phyloP scores from a whole-genome alignment of 1,284 basidiomycete genomes.

The Irpex lacteus region DNA sequence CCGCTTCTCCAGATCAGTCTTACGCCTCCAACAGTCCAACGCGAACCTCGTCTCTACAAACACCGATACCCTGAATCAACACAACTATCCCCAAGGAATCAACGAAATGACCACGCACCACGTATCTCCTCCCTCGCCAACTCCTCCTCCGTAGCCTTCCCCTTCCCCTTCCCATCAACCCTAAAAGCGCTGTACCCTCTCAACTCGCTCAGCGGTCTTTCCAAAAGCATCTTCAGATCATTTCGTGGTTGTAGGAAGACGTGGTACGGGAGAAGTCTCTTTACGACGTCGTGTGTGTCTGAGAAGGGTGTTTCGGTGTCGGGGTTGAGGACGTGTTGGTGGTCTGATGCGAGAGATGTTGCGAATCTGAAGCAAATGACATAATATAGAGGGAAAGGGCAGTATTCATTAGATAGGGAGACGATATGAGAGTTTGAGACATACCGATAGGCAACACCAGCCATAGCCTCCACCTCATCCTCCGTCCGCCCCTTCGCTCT shows the following conservation, averaged over 20 bases:
- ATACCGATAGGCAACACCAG: slow-evolving; percentile 49
- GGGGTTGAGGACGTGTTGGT: slow-evolving; percentile 54
- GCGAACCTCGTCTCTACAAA: slow-evolving; percentile 61
- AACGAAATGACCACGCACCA: slow-evolving; percentile 37
- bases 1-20: slow-evolving; percentile 50
- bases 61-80: not conserved
- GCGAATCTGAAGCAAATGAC: slow-evolving; percentile 45
- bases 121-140: slow-evolving; percentile 48
- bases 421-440: too few species aligned
- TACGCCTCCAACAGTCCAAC: slow-evolving; percentile 59
- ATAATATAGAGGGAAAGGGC: too few species aligned
- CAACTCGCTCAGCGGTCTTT: not conserved
- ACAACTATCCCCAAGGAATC: not conserved
- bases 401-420: too few species aligned
- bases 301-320: slow-evolving; percentile 66
- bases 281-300: slow-evolving; percentile 57
- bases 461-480: slow-evolving; percentile 46
- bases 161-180: slow-evolving; percentile 41
- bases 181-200: slow-evolving; percentile 14
- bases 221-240: slow-evolving; percentile 40
- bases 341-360: slow-evolving; percentile 57
- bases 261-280: slow-evolving; percentile 72
- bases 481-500: slow-evolving; percentile 37
- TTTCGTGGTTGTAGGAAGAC: slow-evolving; percentile 69
- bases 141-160: slow-evolving; percentile 50